Conservation (phyloP, 2,329 filamentous ascomycete species). For the Alternaria ethzedia region DNA sequence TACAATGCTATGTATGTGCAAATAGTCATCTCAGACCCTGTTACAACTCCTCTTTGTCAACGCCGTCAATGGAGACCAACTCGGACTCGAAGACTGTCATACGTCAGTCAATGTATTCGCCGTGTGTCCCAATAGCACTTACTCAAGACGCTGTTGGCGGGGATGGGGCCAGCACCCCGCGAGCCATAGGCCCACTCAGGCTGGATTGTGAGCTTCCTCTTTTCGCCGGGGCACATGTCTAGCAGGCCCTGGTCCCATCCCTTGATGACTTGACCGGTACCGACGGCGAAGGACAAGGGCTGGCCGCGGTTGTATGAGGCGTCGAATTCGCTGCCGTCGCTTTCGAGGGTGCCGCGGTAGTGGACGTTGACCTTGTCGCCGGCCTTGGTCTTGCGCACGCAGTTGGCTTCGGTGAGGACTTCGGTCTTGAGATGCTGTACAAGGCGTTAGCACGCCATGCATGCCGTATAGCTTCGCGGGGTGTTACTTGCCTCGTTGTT, state of each 20-base stretch:
- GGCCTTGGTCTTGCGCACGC: conserved; percentile 71
- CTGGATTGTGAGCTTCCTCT: conserved; percentile 87
- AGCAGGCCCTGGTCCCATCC: conserved; percentile 93
- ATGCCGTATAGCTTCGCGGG: not conserved
- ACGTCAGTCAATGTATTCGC: conserved; percentile 21
- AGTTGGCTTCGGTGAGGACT: conserved; percentile 74
- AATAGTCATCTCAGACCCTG: not conserved
- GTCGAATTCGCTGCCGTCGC: conserved; percentile 64
- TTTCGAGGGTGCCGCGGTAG: conserved; percentile 77
- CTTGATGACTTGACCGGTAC: conserved; percentile 88
- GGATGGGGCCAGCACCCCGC: conserved; percentile 82
- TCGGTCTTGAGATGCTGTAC: conserved; percentile 74
- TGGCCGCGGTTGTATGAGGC: conserved; percentile 74
- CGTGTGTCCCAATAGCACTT: conserved; percentile 37
- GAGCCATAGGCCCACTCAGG: conserved; percentile 85
- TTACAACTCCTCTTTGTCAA: conserved; percentile 54
- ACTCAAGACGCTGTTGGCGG: conserved; percentile 80
- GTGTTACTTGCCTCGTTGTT: conserved; percentile 37
- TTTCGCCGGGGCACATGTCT: conserved; percentile 97
- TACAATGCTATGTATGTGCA: not conserved
- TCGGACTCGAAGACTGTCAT: conserved; percentile 85
- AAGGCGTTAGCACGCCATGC: conserved; percentile 16
- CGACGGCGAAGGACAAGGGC: conserved; percentile 82
- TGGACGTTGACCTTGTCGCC: conserved; percentile 86
- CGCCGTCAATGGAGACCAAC: conserved; percentile 80